Conservation (phyloP, 768 basidiomycete genomes). For the Phallus indusiatus region DNA sequence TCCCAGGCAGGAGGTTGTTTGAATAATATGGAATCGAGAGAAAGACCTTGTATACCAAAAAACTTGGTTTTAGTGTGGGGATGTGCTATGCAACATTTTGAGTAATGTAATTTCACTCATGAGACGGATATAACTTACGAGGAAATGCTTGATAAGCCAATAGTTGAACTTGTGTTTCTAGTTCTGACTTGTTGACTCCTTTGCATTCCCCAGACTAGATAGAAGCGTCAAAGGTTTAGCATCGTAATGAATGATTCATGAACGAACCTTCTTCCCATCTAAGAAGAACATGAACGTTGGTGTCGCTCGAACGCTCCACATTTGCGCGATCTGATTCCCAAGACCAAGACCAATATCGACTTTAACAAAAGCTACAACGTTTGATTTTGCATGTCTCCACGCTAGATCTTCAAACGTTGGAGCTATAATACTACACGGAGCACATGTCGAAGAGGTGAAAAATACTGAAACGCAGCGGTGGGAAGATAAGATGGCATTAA, state of each 20-base stretch:
- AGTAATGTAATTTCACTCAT: neutral
- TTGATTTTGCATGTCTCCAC: conserved; percentile 37
- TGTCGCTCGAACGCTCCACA: conserved; percentile 64
- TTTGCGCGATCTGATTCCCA: conserved; percentile 47
- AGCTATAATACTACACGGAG: conserved; percentile 76
- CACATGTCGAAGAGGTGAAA: conserved; percentile 70
- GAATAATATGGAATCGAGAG: conserved; percentile 69
- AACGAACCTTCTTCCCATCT: conserved; percentile 58
- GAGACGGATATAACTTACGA: conserved; percentile 38
- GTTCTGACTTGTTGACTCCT: conserved; percentile 59
- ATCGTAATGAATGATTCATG: neutral
- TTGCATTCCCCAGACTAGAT: conserved; percentile 57
- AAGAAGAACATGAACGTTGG: conserved; percentile 89
- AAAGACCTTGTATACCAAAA: conserved; percentile 50
- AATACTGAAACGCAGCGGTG: conserved; percentile 72
- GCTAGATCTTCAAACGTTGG: conserved; percentile 78
- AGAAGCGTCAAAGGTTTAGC: neutral
- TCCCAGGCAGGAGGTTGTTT: conserved; percentile 62
- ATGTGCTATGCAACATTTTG: conserved; percentile 44
- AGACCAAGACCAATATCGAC: conserved; percentile 70
- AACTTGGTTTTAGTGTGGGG: conserved; percentile 55
- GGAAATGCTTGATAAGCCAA: conserved; percentile 72
- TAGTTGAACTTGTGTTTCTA: conserved; percentile 65
- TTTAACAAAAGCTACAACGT: conserved; percentile 70
- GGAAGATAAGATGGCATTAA: conserved; percentile 50